Percentiles rank a stretch among this genome's conserved stretches.
Conservation (phyloP, 106 monocot genomes). For the Vanilla planifolia region DNA sequence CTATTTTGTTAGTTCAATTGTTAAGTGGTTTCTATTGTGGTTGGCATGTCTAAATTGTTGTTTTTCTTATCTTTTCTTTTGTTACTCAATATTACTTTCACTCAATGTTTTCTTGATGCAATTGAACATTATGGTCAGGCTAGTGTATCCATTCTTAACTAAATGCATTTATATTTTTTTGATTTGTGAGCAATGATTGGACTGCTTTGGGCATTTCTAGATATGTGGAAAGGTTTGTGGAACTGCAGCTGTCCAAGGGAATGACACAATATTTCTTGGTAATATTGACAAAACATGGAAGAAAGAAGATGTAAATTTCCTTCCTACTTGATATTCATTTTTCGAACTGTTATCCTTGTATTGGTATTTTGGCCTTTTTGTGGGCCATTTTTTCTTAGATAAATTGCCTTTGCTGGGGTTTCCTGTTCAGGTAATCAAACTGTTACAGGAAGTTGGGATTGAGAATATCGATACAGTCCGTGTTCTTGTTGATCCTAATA, state of each 20-base stretch:
- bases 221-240: constrained; percentile 82
- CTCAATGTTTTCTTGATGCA: too few species aligned
- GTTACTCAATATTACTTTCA: too few species aligned
- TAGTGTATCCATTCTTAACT: too few species aligned
- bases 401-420: constrained; percentile 1
- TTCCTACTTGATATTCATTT: not conserved
- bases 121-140: too few species aligned
- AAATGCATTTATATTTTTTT: too few species aligned
- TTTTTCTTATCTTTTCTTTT: too few species aligned
- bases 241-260: constrained; percentile 70
- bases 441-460: constrained; percentile 57
- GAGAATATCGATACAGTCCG: constrained; percentile 84
- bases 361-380: not conserved
- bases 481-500: constrained; percentile 49
- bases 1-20: too few species aligned
- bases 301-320: constrained; percentile 77
- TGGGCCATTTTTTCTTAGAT: not conserved
- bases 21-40: too few species aligned
- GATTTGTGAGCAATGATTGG: too few species aligned
- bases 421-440: constrained; percentile 44
- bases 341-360: not conserved
- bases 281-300: constrained; percentile 92
- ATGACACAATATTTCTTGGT: constrained; percentile 84
- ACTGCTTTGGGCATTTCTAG: too few species aligned
- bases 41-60: too few species aligned